Conservation (phyloP, 352 stramenopile species). For the Phytopythium kandeliae region DNA sequence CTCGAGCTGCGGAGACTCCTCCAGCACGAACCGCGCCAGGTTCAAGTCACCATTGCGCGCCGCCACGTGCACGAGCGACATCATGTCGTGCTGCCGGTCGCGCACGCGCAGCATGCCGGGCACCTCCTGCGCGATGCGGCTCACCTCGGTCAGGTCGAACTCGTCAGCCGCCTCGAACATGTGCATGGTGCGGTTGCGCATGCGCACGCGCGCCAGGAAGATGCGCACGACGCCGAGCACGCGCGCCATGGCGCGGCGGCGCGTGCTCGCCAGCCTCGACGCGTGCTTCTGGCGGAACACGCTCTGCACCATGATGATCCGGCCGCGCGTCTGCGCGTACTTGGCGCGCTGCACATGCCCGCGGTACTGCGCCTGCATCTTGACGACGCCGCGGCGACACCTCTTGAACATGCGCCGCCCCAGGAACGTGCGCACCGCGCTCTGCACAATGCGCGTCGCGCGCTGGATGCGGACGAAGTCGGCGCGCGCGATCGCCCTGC, state of each 20-base stretch:
- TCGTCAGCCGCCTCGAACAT: conserved; percentile 74
- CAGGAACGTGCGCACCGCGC: conserved; percentile 61
- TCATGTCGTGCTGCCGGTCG: conserved; percentile 72
- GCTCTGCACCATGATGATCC: conserved; percentile 75
- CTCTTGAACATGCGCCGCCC: conserved; percentile 57
- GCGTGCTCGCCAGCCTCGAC: conserved; percentile 31
- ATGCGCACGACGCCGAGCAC: conserved; percentile 68
- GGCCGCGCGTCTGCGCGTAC: conserved; percentile 34
- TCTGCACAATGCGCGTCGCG: conserved; percentile 62
- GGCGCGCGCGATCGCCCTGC: conserved; percentile 54
- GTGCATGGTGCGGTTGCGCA: conserved; percentile 73
- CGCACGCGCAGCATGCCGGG: conserved; percentile 76
- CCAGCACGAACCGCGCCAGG: conserved; percentile 73
- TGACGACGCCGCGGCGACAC: conserved; percentile 54
- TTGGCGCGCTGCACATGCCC: conserved; percentile 53
- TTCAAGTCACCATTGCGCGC: conserved; percentile 85
- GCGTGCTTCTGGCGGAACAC: conserved; percentile 63
- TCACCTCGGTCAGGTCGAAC: conserved; percentile 74
- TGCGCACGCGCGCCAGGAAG: conserved; percentile 76
- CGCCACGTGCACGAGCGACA: conserved; percentile 86
- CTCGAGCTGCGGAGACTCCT: conserved; percentile 78
- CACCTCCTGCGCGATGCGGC: conserved; percentile 78
- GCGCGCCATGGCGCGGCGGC: conserved; percentile 61
- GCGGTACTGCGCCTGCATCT: conserved; percentile 61
- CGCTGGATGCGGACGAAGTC: conserved; percentile 46